Base-by-base conservation (phyloP, 441 rosid species). In the Capsella rubella region DNA sequence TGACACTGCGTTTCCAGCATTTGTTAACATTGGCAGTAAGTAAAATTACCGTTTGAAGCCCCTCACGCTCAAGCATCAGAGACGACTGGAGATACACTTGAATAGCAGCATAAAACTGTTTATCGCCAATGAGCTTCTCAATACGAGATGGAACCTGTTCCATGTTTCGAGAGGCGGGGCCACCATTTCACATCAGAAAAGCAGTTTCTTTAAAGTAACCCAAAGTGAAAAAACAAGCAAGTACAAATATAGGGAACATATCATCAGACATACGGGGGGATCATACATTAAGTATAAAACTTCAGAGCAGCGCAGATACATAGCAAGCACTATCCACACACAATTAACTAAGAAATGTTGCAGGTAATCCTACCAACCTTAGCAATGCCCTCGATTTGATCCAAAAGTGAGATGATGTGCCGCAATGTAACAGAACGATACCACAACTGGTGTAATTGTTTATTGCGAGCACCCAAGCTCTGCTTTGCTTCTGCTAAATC, bases 361-460 rank as follows among this genome's bases (percentile, higher is more conserved):
- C 15, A 37, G 54, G 53, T 53, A 27, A 72, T 58, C 60, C 69
- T 35, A 72, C 77, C 55, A 78, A 96, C 99, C 99, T 96, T 90
- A 59, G 99, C 89, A 82, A 96, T 91, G 86, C 97, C 90, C 83
- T 96, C 99, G 37, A 96, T 89, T 81, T 96, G 99, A 82, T 96
- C 98, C 80, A 96, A 79, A 65, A 91, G 84, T 32, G 97, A 77
- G 80, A 96, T 96, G 70, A 96, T 91, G 84, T 93, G 98, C 42
- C 99, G 90, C 81, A 96, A 80, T 10, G 99, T 96, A 72, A 93
- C 99, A 76, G 99, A 96, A 52, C 99, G 97, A 84, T 90, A 96
- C 99, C 98, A 96, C 71, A 96, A 74, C 79, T 96, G 99, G 82
- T 96, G 98, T 87, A 96, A 85, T 62, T 96, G 99, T 84, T 93